Base-by-base conservation (phyloP, 2,329 filamentous ascomycete species). In the Fusarium keratoplasticum region DNA sequence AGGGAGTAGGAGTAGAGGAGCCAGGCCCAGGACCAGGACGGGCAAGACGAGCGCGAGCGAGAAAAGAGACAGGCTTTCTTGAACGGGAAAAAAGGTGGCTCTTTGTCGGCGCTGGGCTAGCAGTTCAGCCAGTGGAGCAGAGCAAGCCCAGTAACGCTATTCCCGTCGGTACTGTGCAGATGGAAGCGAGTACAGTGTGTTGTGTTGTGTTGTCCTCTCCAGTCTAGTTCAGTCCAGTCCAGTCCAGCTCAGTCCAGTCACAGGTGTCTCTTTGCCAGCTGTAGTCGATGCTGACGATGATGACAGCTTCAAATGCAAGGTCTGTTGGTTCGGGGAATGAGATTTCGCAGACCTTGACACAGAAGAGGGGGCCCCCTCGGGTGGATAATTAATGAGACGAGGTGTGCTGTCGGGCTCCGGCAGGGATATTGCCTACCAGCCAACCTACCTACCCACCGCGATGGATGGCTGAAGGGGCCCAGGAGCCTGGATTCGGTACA, bases 401-500 rank as follows among this genome's bases (percentile, higher is more conserved):
- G 44, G 44, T 50, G 44, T 50, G 44, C 25, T 50, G 44, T 50
- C 44, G 44, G 44, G 25, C 44, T 50, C 44, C n/a, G 44, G 25
- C 44, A 50, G 44, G 44, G 44, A 50, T 50, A 11, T 27, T 18
- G 44, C 44, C 44, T 13, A 18, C 44, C 25, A 29, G 25, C 22
- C 44, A 18, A 50, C 44, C 29, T 31, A 31, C 29, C 29, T 31
- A 22, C 40, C 44, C 44, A 29, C 29, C 44, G 16, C 44, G 25
- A 25, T 67, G 60, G 66, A 64, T 76, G 72, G 67, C 71, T 69
- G 67, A 62, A 61, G 65, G 67, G 77, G 72, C 70, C 77, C 77
- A 77, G 76, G 74, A 78, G 76, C 76, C 75, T 78, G 76, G 76
- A 71, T 72, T 75, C 69, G 74, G 73, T 75, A 76, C 70, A 71